A percentile compares a stretch with the other conserved stretches of the same genome.
phyloP scores from a whole-genome alignment of 2,329 filamentous ascomycete genomes.

The Cladophialophora carrionii region DNA sequence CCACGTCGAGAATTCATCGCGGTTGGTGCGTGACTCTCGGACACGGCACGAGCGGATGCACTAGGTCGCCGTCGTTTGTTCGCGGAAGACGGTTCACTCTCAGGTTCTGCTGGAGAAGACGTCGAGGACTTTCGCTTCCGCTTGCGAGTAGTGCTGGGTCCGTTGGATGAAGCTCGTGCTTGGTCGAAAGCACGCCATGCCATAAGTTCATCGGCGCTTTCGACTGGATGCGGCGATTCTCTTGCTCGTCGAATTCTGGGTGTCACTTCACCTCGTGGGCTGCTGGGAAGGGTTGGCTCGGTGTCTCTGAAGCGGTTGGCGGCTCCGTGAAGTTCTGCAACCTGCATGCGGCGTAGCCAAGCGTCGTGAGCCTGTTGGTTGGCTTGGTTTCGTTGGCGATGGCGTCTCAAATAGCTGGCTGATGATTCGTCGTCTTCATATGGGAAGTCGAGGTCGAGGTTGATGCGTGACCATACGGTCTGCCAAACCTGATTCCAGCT shows the following conservation, averaged over 20 bases:
- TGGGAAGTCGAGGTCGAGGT: conserved; percentile 81
- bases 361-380: conserved; percentile 64
- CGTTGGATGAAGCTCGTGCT: conserved; percentile 69
- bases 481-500: conserved; percentile 83
- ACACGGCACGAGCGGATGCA: conserved; percentile 21
- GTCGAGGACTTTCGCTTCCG: conserved; percentile 81
- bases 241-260: conserved; percentile 48
- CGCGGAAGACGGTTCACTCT: conserved; percentile 37
- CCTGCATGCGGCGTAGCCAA: conserved; percentile 82
- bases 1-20: conserved; percentile 30
- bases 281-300: conserved; percentile 58
- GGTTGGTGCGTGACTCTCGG: conserved; percentile 21
- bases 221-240: conserved; percentile 56
- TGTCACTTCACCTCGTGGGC: conserved; percentile 33
- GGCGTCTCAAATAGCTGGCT: conserved; percentile 60
- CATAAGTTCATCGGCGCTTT: conserved; percentile 76
- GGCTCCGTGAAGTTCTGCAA: conserved; percentile 74
- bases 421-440: conserved; percentile 72
- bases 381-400: conserved; percentile 52
- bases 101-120: conserved; percentile 69
- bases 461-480: conserved; percentile 77
- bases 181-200: conserved; percentile 92
- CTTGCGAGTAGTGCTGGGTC: conserved; percentile 51
- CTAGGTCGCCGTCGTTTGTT: conserved; percentile 36
- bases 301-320: conserved; percentile 73